Percentiles rank a stretch among this genome's conserved stretches.
Evolutionary conservation across 108 stramenopile genomes (phyloP).

Genomic region (Pseudonitzschia pungens): DNA sequence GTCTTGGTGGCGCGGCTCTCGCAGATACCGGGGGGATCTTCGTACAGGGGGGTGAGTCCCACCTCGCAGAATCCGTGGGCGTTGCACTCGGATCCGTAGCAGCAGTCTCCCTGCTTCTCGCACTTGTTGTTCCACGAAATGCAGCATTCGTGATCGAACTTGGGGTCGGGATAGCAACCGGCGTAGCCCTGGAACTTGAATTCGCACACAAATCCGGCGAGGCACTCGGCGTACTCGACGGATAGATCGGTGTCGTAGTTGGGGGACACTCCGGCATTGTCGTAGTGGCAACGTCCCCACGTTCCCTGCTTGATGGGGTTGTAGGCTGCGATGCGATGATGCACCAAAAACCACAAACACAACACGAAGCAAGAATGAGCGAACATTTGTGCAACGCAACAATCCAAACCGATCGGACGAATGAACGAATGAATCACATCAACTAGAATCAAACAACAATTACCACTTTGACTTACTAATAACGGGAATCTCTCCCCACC

Average conservation of each 20-base stretch:
- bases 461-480: background rate
- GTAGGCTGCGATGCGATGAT: background rate
- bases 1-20: background rate
- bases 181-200: background rate
- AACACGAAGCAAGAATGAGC: too few relatives aligned
- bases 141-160: slow-evolving; percentile 4
- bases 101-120: slow-evolving; percentile 5
- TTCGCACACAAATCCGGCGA: background rate
- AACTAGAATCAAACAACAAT: background rate
- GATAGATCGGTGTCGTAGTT: background rate
- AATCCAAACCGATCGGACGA: too few relatives aligned
- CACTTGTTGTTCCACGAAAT: slow-evolving; percentile 14
- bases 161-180: background rate
- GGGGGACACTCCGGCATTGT: background rate
- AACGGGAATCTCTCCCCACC: background rate
- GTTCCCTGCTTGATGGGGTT: background rate
- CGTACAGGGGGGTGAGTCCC: background rate
- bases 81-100: slow-evolving; percentile 11
- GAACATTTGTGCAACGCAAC: too few relatives aligned
- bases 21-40: slow-evolving; percentile 12
- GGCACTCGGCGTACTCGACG: slow-evolving; percentile 2
- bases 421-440: too few relatives aligned
- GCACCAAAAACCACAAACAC: too few relatives aligned
- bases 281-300: slow-evolving; percentile 2
- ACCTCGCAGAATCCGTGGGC: background rate